Percentiles rank a stretch among this genome's conserved stretches.
These are phyloP conservation scores for Termitomyces sp. DNA, from an alignment of 768 basidiomycete genomes.

Conservation along the genomic window DNA sequence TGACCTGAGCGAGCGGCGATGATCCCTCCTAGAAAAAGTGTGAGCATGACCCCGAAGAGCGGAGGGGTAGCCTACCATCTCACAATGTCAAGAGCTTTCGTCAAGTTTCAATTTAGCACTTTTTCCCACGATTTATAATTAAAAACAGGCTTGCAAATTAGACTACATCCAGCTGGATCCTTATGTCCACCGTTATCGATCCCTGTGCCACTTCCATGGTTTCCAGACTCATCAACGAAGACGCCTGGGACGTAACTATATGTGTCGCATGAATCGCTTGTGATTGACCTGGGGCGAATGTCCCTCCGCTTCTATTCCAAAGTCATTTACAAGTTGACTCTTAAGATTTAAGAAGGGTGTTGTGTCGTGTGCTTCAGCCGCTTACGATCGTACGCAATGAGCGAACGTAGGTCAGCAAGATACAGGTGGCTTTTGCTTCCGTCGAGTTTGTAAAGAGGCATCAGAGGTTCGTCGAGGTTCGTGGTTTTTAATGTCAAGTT, in stretches of 20 bases:
- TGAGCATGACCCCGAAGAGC: constrained; percentile 8
- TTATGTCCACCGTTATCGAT: constrained; percentile 5
- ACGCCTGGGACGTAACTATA: constrained; percentile 34
- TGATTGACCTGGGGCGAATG: constrained; percentile 39
- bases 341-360: constrained; percentile 2
- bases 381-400: constrained; percentile 53
- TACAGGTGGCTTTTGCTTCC: constrained; percentile 43
- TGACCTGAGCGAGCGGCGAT: constrained; percentile 44
- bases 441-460: constrained; percentile 40
- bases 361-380: background rate
- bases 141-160: background rate
- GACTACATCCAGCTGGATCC: background rate
- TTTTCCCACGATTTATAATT: constrained; percentile 8
- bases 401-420: constrained; percentile 43
- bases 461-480: constrained; percentile 40
- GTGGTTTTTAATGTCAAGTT: constrained; percentile 38
- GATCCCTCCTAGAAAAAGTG: constrained; percentile 24
- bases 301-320: constrained; percentile 39
- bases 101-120: constrained; percentile 2
- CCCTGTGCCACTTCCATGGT: background rate
- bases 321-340: constrained; percentile 47
- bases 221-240: background rate
- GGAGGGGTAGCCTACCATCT: constrained; percentile 28
- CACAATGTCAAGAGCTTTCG: background rate
- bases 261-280: constrained; percentile 54